Evolutionary conservation across 768 basidiomycete species (phyloP).

Genomic region (Tulasnella sp.): DNA sequence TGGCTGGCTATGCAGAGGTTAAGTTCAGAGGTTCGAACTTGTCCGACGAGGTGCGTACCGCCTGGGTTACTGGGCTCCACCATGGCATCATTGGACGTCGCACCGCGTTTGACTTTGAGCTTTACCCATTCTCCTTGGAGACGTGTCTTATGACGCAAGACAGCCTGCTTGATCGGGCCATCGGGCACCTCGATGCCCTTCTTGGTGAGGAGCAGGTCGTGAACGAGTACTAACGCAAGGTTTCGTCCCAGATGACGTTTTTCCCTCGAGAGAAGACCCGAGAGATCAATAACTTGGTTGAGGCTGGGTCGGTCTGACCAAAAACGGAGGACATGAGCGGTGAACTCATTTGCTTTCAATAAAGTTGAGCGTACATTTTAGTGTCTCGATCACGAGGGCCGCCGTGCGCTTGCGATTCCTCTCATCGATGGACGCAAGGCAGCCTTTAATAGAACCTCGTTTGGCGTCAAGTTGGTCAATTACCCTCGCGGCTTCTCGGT

Average conservation of each 20-base stretch:
- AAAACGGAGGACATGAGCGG: not conserved
- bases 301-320: constrained; percentile 64
- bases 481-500: constrained; percentile 75
- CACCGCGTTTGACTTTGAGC: constrained; percentile 66
- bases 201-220: constrained; percentile 71
- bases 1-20: constrained; percentile 39
- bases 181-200: constrained; percentile 83
- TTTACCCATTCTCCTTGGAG: constrained; percentile 76
- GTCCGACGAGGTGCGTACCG: constrained; percentile 33
- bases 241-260: constrained; percentile 57
- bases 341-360: not conserved
- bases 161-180: constrained; percentile 77
- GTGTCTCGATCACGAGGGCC: constrained; percentile 83
- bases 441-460: constrained; percentile 84
- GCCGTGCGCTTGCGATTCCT: constrained; percentile 65
- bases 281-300: constrained; percentile 49
- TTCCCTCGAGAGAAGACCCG: constrained; percentile 63
- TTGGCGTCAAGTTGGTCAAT: constrained; percentile 79
- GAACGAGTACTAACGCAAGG: constrained; percentile 75
- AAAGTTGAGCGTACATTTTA: constrained; percentile 58
- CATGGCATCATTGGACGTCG: constrained; percentile 49
- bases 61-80: constrained; percentile 49
- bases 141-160: constrained; percentile 81
- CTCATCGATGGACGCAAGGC: constrained; percentile 59
- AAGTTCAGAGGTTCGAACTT: not conserved